Evolutionary conservation across 257 asterid genomes (phyloP), one percentile per base, ranked within the genome.

Genomic region (Parsonsia alboflavescens): DNA sequence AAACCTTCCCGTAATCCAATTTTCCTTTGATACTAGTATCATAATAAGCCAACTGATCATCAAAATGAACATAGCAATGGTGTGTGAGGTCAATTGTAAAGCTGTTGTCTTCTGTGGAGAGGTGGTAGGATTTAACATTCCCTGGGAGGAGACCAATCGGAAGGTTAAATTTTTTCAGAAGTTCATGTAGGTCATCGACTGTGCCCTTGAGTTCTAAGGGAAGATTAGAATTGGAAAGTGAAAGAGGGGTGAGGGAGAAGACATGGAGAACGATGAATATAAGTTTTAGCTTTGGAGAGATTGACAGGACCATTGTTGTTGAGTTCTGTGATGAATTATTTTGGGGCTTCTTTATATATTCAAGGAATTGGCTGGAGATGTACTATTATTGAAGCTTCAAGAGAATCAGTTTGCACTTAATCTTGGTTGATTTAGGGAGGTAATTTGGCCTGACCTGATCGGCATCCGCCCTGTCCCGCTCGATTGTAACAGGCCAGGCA

Each of bases 21-120:
- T 92, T 90, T 49, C 98, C 98, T 17, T 72, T 82, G 36, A 93
- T 74, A 49, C 75, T 69, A 7, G 28, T 74, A 26, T 89, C 93
- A 53, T 85, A 92, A 69, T 82, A 87, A 52, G 88, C 96, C 42
- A 81, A 36, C 36, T 92, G 93, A 54, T 80, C 89, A 15, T 70
- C 42, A 88, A 90, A 89, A 30, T 75, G 76, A 58, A 92, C 86
- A 41, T 90, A 88, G 68, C 97, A 91, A 19, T 87, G 86, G 78
- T 83, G 83, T 12, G 85, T 63, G 46, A 81, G 72, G n/a, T 81
- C 80, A 53, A 81, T 30, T 10, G 58, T 70, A 71, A 81, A 81
- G 24, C 77, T 48, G 68, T 56, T 52, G 71, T 81, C 85, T 1
- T 64, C 69, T 10, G 78, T 2, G 11, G 76, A 73, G 5, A 81